These are phyloP conservation scores for Aspergillus sp. DNA, from an alignment of 2,329 filamentous ascomycete genomes.

Conservation along the genomic window DNA sequence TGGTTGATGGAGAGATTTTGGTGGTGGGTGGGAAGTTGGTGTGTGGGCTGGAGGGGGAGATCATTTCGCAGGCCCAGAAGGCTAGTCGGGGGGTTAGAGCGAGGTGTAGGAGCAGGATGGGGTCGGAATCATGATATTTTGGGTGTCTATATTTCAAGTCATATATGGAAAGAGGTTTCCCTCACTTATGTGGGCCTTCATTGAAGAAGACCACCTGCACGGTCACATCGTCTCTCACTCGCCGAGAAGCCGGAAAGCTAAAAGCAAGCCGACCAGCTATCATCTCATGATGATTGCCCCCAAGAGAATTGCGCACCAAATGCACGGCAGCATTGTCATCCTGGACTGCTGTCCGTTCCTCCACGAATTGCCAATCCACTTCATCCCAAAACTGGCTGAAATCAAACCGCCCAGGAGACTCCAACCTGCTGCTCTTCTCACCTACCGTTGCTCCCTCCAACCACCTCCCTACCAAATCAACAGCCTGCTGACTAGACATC, in stretches of 20 bases:
- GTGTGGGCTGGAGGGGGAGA: conserved; percentile 16
- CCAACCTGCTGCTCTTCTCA: conserved; percentile 35
- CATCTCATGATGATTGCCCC: conserved; percentile 47
- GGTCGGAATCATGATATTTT: too few species aligned
- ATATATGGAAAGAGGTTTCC: too few species aligned
- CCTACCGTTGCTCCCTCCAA: conserved; percentile 38
- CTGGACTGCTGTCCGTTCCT: conserved; percentile 52
- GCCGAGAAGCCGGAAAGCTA: conserved; percentile 31
- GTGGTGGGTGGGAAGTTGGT: conserved; percentile 36
- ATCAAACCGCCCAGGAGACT: conserved; percentile 23
- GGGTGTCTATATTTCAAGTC: too few species aligned
- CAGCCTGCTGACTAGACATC: conserved; percentile 59
- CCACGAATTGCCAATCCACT: conserved; percentile 34
- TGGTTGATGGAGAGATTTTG: conserved; percentile 44
- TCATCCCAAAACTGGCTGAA: conserved; percentile 25
- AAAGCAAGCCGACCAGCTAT: conserved; percentile 33
- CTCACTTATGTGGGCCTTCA: too few species aligned
- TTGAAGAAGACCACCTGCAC: conserved; percentile 50
- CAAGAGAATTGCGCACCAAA: conserved; percentile 55
- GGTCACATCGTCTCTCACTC: conserved; percentile 54
- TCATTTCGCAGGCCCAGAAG: neutral
- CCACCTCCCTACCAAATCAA: conserved; percentile 61
- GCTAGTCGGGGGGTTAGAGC: neutral
- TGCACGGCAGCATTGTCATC: conserved; percentile 57
- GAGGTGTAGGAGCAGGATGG: neutral